Evolutionary conservation across 768 basidiomycete genomes (phyloP), one percentile per base, ranked within the genome.

Genomic region (Tricholoma sp.): DNA sequence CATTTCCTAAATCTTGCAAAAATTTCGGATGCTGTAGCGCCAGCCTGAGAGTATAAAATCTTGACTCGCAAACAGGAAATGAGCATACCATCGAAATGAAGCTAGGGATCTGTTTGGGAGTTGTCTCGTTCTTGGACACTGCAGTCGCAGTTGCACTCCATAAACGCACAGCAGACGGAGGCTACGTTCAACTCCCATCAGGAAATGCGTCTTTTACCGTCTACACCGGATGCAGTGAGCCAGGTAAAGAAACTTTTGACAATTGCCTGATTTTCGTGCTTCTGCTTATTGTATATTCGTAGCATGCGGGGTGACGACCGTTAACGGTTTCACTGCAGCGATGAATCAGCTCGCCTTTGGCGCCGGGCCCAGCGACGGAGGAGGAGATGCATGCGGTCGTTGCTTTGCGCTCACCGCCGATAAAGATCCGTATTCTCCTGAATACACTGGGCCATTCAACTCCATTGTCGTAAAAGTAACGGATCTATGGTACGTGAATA

Each of bases 301-400:
- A 77, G 82, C 81, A n/a, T 84, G 83, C 61, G 83, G 84, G 6
- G 72, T 74, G 57, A 59, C 72, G 57, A 59, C 72, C 15, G 79
- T 74, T 3, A 66, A 61, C 28, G 83, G 83, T 2, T 83, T 68
- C 65, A 81, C 24, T 24, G 82, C 82, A 13, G 83, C 83, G 5
- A 75, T 84, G 10, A 81, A 74, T 65, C 81, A 83, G 67, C 74
- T 83, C 18, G 69, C 82, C 0, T 84, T 81, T 57, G 83, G 83
- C 39, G 70, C 80, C 7, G 50, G 65, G 13, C 78, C 81, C 17
- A 80, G 81, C 0, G 29, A 68, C 0, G 82, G 82, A 9, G 67
- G 80, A 2, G 83, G 83, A 13, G 83, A 83, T 66, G 83, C 80
- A 9, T 85, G 83, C 58, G 83, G 83, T 12, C 79, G 83, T 36